These are phyloP conservation scores for Scolecobasidium constrictum DNA, from an alignment of 2,329 filamentous ascomycete genomes.

Conservation along the genomic window DNA sequence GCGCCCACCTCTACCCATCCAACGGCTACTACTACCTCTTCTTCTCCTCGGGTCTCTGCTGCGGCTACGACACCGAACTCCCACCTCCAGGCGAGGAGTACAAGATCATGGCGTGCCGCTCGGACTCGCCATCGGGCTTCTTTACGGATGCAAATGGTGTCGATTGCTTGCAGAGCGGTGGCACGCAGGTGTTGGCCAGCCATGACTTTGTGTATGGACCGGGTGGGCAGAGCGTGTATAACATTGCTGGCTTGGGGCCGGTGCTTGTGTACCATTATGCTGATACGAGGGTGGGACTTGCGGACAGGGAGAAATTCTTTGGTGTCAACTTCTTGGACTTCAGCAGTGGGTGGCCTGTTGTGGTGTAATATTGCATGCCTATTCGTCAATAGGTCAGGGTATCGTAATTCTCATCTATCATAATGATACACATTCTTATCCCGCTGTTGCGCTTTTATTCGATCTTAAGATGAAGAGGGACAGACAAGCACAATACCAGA, in stretches of 20 bases:
- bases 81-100: conserved; percentile 51
- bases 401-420: too few species aligned
- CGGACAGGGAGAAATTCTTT: conserved; percentile 39
- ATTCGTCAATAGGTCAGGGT: too few species aligned
- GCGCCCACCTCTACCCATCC: conserved; percentile 43
- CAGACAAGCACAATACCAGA: too few species aligned
- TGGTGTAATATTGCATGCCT: neutral
- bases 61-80: conserved; percentile 39
- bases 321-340: conserved; percentile 41
- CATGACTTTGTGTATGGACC: conserved; percentile 54
- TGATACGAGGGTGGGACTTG: conserved; percentile 39
- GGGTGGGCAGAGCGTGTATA: conserved; percentile 51
- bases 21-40: conserved; percentile 54
- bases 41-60: conserved; percentile 51
- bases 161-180: conserved; percentile 45
- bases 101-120: conserved; percentile 54
- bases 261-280: conserved; percentile 54
- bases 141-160: conserved; percentile 46
- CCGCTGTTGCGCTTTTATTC: too few species aligned
- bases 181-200: conserved; percentile 48
- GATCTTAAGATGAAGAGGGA: too few species aligned
- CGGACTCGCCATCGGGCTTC: conserved; percentile 36
- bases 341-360: conserved; percentile 36
- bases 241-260: conserved; percentile 37
- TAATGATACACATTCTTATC: too few species aligned